Base-by-base conservation (phyloP, 2,329 filamentous ascomycete genomes). In the Lasiodiplodia gonubiensis region DNA sequence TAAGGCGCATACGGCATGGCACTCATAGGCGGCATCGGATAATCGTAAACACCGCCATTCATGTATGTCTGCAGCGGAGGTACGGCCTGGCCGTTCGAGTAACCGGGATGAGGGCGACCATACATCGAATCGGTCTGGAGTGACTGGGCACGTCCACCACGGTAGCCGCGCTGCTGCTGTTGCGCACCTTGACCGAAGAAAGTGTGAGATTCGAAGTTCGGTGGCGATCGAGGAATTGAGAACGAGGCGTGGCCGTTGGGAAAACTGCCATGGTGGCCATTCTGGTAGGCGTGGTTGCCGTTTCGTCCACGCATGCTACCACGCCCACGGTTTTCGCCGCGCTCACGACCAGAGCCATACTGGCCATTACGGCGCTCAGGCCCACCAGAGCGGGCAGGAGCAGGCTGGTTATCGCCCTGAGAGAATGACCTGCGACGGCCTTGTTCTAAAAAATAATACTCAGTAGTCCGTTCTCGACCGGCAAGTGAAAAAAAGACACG, bases 91-190 rank as follows among this genome's bases (percentile, higher is more conserved):
- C 78, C 76, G 52, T 77, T 76, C 52, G 78, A 73, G 63, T 78
- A 77, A 27, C 75, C 70, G 16, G 67, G 54, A 21, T 72, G 72
- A 25, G 66, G 61, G 68, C 78, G 81, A 67, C 78, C 78, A 74
- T 86, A 90, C 70, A 83, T 80, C 35, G 78, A 78, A 42, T 85
- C 84, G 48, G 84, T 83, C 2, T 88, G 86, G 71, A 90, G 84
- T 1, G 88, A 90, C 70, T 89, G 88, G 30, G 89, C 88, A 66
- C 88, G 83, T 68, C 85, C 77, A 71, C 83, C 82, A 61, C 87
- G 82, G 70, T 83, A 85, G 68, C 81, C 81, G 67, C 83, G 73
- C 25, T 73, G 68, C 52, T 79, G 72, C 68, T 70, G 73, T 25
- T 63, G 59, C 23, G 71, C 66, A 63, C 70, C 74, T 48, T 72